These are phyloP conservation scores for Didymellaceae sp. DNA, from an alignment of 2,329 filamentous ascomycete species.

Conservation along the genomic window DNA sequence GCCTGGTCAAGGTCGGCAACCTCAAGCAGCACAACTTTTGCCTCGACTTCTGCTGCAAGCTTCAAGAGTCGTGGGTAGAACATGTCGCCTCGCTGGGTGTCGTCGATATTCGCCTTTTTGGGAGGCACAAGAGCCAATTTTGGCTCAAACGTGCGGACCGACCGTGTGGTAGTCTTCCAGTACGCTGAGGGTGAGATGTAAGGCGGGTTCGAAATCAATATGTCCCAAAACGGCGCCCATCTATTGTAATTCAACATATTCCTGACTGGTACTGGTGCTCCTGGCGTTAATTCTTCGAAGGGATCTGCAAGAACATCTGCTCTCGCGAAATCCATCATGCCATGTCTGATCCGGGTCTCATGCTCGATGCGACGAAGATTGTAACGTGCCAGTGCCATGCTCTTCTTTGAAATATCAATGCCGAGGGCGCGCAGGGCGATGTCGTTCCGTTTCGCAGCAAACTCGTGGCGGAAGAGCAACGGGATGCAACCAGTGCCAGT, in stretches of 20 bases:
- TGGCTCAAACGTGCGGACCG: conserved; percentile 84
- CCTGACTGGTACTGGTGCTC: conserved; percentile 20
- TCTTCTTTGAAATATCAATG: conserved; percentile 73
- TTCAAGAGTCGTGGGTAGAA: conserved; percentile 74
- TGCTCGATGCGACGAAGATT: conserved; percentile 62
- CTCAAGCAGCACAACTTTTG: conserved; percentile 70
- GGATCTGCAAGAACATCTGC: conserved; percentile 58
- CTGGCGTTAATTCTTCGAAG: conserved; percentile 49
- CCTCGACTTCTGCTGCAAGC: conserved; percentile 57
- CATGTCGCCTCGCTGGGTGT: conserved; percentile 53
- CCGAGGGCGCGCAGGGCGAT: conserved; percentile 63
- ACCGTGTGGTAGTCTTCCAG: conserved; percentile 67
- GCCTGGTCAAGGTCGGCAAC: conserved; percentile 75
- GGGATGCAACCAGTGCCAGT: conserved; percentile 92
- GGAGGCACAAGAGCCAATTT: conserved; percentile 72
- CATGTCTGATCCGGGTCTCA: conserved; percentile 13
- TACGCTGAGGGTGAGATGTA: conserved; percentile 78
- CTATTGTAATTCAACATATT: conserved; percentile 20
- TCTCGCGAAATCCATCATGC: conserved; percentile 54
- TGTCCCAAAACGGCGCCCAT: conserved; percentile 52
- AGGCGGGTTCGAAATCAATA: conserved; percentile 88
- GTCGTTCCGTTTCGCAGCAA: conserved; percentile 48
- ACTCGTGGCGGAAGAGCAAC: conserved; percentile 72
- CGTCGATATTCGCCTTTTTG: conserved; percentile 15
- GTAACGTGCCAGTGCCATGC: conserved; percentile 67